Conservation (phyloP, 345 rosid species). For the Lumnitzera littorea region DNA sequence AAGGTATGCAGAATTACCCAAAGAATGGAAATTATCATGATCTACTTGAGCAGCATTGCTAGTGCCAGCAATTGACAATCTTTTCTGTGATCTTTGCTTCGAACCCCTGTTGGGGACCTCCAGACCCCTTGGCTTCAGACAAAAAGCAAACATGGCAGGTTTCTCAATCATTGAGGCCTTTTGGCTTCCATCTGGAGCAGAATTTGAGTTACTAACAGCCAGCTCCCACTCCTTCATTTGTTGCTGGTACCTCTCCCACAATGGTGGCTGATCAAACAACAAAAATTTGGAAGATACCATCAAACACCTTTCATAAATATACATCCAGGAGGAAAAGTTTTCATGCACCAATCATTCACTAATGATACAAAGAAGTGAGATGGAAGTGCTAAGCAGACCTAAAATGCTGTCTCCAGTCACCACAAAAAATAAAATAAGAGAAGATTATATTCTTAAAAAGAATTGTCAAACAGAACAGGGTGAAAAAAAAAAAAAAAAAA, state of each 20-base stretch:
- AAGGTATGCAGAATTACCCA: conserved; percentile 21
- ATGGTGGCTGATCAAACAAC: conserved; percentile 55
- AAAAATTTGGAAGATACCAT: conserved; percentile 9
- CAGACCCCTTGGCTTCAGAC: conserved; percentile 93
- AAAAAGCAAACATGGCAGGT: conserved; percentile 95
- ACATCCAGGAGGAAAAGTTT: neutral
- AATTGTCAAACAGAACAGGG: too few relatives aligned
- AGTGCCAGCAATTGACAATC: conserved; percentile 54
- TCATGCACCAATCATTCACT: too few relatives aligned
- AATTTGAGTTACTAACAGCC: conserved; percentile 36
- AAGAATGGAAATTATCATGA: conserved; percentile 45
- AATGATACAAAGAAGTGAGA: too few relatives aligned
- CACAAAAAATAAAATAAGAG: too few relatives aligned
- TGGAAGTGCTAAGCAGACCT: too few relatives aligned
- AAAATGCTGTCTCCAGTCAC: too few relatives aligned
- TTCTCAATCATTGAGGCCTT: conserved; percentile 47
- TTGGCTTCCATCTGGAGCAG: conserved; percentile 36
- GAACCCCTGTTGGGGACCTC: conserved; percentile 86
- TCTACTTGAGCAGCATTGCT: conserved; percentile 41
- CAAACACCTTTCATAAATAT: neutral
- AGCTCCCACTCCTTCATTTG: conserved; percentile 80
- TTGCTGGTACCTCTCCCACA: conserved; percentile 84
- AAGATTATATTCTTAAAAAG: too few relatives aligned
- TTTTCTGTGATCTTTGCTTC: conserved; percentile 79
- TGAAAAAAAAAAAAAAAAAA: too few relatives aligned